These are phyloP conservation scores for Suillus subalutaceus DNA, from an alignment of 768 basidiomycete genomes.

Conservation along the genomic window DNA sequence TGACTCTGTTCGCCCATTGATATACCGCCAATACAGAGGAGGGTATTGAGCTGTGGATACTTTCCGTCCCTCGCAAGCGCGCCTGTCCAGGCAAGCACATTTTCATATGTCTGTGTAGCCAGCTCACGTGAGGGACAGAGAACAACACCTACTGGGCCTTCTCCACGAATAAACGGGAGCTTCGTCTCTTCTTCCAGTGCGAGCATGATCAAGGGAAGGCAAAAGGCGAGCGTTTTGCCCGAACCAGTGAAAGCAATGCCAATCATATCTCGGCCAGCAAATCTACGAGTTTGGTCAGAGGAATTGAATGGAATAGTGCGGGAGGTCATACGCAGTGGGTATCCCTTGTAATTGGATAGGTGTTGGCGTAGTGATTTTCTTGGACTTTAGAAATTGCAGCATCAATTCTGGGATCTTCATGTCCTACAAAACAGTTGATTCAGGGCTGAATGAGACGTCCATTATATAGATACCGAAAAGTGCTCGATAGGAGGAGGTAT, in stretches of 20 bases:
- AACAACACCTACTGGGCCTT: constrained; percentile 96
- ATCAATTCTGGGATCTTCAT: constrained; percentile 97
- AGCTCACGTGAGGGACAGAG: constrained; percentile 97
- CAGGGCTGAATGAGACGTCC: background rate
- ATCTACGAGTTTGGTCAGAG: constrained; percentile 49
- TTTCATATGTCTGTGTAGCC: constrained; percentile 96
- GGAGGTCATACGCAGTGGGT: constrained; percentile 78
- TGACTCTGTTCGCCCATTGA: constrained; percentile 98
- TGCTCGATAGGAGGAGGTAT: constrained; percentile 92
- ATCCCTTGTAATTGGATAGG: constrained; percentile 98
- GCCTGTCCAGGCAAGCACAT: constrained; percentile 82
- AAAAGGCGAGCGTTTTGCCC: constrained; percentile 98
- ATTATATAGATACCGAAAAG: constrained; percentile 60
- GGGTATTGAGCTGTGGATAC: constrained; percentile 84
- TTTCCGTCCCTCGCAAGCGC: constrained; percentile 77
- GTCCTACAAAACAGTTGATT: constrained; percentile 54
- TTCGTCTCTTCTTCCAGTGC: constrained; percentile 93
- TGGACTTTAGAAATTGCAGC: constrained; percentile 79
- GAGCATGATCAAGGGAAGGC: constrained; percentile 96
- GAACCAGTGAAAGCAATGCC: constrained; percentile 99
- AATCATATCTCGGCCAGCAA: constrained; percentile 95
- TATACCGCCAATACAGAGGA: constrained; percentile 97
- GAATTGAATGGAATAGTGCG: constrained; percentile 4
- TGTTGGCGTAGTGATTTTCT: constrained; percentile 85
- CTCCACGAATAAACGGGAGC: constrained; percentile 86